These are phyloP conservation scores for Hibiscus syriacus DNA, from an alignment of 345 rosid species.

Conservation along the genomic window DNA sequence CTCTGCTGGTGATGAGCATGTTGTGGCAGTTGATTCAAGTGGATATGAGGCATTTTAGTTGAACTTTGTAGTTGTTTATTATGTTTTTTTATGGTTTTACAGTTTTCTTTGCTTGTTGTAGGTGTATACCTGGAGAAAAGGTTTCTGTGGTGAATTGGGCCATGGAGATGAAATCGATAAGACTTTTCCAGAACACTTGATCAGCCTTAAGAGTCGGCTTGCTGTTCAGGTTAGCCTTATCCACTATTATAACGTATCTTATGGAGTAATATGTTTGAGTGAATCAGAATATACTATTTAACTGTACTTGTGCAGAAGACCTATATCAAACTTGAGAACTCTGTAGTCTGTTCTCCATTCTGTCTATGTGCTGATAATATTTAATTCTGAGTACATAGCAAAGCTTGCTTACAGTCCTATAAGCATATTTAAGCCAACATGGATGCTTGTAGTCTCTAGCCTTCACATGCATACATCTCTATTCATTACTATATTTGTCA, in stretches of 20 bases:
- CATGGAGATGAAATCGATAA: conserved; percentile 95
- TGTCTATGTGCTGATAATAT: neutral
- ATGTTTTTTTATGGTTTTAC: neutral
- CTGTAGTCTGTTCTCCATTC: neutral
- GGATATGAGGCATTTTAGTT: conserved; percentile 44
- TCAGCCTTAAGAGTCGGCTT: conserved; percentile 51
- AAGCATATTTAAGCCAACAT: neutral
- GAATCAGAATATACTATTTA: neutral
- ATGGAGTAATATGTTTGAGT: neutral
- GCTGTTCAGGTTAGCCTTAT: conserved; percentile 63
- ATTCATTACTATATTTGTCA: neutral
- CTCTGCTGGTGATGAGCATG: conserved; percentile 96
- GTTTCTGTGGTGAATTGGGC: conserved; percentile 94
- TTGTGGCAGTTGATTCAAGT: conserved; percentile 88
- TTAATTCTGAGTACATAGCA: neutral
- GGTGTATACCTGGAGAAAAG: conserved; percentile 98
- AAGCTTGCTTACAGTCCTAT: neutral
- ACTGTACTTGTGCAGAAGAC: neutral
- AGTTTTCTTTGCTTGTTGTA: conserved; percentile 22
- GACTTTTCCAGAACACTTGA: conserved; percentile 63
- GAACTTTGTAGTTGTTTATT: neutral
- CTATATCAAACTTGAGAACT: neutral
- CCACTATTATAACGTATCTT: conserved; percentile 1
- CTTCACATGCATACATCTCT: neutral
- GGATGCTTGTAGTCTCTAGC: neutral